A percentile compares a stretch with the other conserved stretches of the same genome.
phyloP scores from a whole-genome alignment of 345 rosid genomes.

The Physaria fendleri region DNA sequence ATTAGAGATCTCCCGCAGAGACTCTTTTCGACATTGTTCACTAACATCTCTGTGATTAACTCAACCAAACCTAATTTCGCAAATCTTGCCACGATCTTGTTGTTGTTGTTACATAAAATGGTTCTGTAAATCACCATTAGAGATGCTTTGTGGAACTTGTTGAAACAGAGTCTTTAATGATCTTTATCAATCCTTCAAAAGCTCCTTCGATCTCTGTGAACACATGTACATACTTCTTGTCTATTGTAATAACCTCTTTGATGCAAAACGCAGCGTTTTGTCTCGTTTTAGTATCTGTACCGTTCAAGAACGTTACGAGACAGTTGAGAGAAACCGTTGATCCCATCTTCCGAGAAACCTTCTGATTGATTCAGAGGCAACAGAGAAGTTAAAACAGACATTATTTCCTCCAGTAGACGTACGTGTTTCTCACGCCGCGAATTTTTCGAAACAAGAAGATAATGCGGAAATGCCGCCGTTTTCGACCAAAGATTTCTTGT shows the following conservation, averaged over 20 bases:
- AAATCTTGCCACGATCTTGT: slow-evolving; percentile 27
- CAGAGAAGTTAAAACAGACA: slow-evolving; percentile 38
- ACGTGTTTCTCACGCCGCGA: slow-evolving; percentile 35
- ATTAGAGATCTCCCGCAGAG: slow-evolving; percentile 57
- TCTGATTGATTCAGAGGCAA: slow-evolving; percentile 45
- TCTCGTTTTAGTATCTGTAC: slow-evolving; percentile 42
- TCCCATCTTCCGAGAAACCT: slow-evolving; percentile 33
- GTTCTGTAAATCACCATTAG: slow-evolving; percentile 42
- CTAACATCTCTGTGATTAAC: slow-evolving; percentile 42
- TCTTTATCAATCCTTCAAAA: slow-evolving; percentile 43
- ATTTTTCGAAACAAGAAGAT: slow-evolving; percentile 38
- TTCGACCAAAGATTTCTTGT: slow-evolving; percentile 40
- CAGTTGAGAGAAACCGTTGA: slow-evolving; percentile 43
- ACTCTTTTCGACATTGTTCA: slow-evolving; percentile 45
- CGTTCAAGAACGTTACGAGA: slow-evolving; percentile 43
- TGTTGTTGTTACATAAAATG: slow-evolving; percentile 30
- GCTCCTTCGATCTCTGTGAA: slow-evolving; percentile 48
- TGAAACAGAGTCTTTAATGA: slow-evolving; percentile 61
- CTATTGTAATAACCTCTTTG: slow-evolving; percentile 41
- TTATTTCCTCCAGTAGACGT: slow-evolving; percentile 43
- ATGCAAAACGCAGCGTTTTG: slow-evolving; percentile 50
- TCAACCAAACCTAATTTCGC: slow-evolving; percentile 43
- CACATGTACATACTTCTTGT: slow-evolving; percentile 25
- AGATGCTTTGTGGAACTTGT: slow-evolving; percentile 58
- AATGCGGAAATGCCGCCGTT: slow-evolving; percentile 37